Conservation (phyloP, 768 basidiomycete species). For the Trametes sanguinea region DNA sequence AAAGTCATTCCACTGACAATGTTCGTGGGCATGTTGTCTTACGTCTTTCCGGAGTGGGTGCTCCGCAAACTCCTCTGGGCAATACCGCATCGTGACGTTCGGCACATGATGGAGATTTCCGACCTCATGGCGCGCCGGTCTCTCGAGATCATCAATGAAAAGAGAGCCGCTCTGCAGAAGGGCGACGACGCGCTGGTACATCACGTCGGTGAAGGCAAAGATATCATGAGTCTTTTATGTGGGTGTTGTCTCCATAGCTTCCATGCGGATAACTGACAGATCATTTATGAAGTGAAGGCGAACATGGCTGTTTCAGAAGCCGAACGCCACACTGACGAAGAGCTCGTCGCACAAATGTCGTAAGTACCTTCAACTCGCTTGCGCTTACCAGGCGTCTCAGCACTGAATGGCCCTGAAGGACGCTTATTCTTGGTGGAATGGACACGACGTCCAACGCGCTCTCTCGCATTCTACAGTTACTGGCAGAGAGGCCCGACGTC, state of each 20-base stretch:
- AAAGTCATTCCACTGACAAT: constrained; percentile 35
- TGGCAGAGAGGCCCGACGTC: constrained; percentile 32
- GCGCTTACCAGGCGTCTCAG: too few species aligned
- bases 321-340: constrained; percentile 17
- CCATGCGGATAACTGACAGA: not conserved
- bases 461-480: constrained; percentile 19
- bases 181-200: constrained; percentile 31
- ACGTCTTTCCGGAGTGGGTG: constrained; percentile 43
- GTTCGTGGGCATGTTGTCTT: constrained; percentile 45
- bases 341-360: constrained; percentile 23
- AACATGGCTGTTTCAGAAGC: constrained; percentile 15
- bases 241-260: constrained; percentile 14
- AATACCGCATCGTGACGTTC: constrained; percentile 41
- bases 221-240: constrained; percentile 54
- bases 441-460: constrained; percentile 29
- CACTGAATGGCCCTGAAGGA: constrained; percentile 1
- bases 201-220: constrained; percentile 39
- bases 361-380: not conserved
- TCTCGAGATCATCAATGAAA: constrained; percentile 40
- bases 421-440: constrained; percentile 26
- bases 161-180: constrained; percentile 34
- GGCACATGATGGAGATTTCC: constrained; percentile 45
- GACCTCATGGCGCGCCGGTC: constrained; percentile 50
- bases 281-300: constrained; percentile 23
- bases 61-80: constrained; percentile 45